Evolutionary conservation across 768 basidiomycete species (phyloP), one percentile per base, ranked within the genome.

Genomic region (Boletus speciosus): DNA sequence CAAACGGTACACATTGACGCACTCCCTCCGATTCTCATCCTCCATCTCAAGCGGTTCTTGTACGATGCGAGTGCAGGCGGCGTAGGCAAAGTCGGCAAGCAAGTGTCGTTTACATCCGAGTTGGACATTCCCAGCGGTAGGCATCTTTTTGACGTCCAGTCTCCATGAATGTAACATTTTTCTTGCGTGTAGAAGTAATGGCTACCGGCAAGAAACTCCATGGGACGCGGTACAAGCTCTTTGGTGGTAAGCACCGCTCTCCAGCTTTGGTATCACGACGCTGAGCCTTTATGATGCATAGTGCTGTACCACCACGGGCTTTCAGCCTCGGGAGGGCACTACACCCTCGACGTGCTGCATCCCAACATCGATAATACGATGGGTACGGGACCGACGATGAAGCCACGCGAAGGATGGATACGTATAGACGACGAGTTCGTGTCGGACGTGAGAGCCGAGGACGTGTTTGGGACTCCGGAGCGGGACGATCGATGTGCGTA

Each of bases 401-500:
- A 61, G 27, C 73, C 76, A 2, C 76, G 78, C 6, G 84, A 89
- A 53, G 86, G 82, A 10, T 98, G 96, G 96, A 78, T 97, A 56
- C 85, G 95, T 47, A 88, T 98, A 49, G 95, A 98, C 69, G 96
- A 98, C 65, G 95, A 97, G 69, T 74, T 86, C 10, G 87, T 95
- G 25, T 84, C 84, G 34, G 84, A 90, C 61, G 80, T 96, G 39
- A 70, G 66, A 27, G 65, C 78, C 1, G 84, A 84, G 38, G 90
- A 93, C 64, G 90, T 93, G 54, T 91, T 91, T 64, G 74, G 73
- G 57, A 58, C 74, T 21, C 55, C 67, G 51, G 79, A 75, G 50
- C 69, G 75, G 36, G 75, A 78, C 60, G 87, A 88, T 65, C 79
- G 86, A 60, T 89, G 86, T 70, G 92, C 92, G 25, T 97, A 95